These are phyloP conservation scores for Periconia sp. DNA, from an alignment of 2,329 filamentous ascomycete species.

Conservation along the genomic window DNA sequence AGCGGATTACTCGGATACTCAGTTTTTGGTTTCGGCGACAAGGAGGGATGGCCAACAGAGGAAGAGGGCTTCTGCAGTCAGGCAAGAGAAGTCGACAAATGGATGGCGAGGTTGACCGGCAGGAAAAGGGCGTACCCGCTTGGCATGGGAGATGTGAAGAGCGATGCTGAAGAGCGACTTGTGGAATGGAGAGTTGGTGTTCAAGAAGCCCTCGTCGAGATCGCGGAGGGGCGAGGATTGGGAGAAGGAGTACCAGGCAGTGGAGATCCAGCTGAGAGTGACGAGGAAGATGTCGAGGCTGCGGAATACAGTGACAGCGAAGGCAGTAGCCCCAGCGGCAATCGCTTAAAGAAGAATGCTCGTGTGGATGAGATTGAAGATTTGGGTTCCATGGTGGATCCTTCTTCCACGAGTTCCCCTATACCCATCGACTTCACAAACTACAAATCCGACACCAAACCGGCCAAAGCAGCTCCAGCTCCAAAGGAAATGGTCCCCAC, in stretches of 20 bases:
- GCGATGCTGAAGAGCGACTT: conserved; percentile 67
- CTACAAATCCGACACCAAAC: conserved; percentile 49
- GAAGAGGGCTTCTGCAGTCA: conserved; percentile 91
- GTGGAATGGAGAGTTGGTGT: conserved; percentile 79
- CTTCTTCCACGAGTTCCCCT: conserved; percentile 40
- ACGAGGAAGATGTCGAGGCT: conserved; percentile 66
- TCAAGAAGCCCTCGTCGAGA: conserved; percentile 66
- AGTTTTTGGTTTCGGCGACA: conserved; percentile 91
- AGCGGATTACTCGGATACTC: conserved; percentile 79
- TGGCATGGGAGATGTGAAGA: conserved; percentile 83
- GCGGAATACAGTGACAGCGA: conserved; percentile 47
- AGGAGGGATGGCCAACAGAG: conserved; percentile 88
- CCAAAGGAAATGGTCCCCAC: conserved; percentile 92
- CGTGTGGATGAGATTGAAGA: conserved; percentile 81
- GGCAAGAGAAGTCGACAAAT: conserved; percentile 85
- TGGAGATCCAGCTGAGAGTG: conserved; percentile 82
- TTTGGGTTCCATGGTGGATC: conserved; percentile 66
- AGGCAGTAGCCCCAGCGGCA: conserved; percentile 12
- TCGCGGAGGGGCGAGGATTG: conserved; percentile 55
- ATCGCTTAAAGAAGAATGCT: conserved; percentile 42
- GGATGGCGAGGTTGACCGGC: conserved; percentile 93
- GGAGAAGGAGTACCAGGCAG: conserved; percentile 75
- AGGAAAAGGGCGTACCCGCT: conserved; percentile 86
- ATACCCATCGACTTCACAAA: conserved; percentile 88
- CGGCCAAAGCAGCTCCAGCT: conserved; percentile 48